Evolutionary conservation across 176 grass and related monocot genomes (phyloP).

Genomic region (Tillandsia fasciculata): DNA sequence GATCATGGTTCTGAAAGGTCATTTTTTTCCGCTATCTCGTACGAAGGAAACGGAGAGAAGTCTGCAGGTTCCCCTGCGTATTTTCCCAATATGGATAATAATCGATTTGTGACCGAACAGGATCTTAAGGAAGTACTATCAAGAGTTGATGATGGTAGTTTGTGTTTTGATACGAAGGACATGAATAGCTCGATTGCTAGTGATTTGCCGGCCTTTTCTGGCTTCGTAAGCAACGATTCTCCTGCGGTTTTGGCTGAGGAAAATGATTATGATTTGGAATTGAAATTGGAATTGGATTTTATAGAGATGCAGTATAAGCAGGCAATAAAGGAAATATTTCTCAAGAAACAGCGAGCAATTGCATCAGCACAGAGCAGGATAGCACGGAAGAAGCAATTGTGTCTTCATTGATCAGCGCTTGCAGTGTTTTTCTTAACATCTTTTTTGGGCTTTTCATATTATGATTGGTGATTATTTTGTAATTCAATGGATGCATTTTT

Average conservation of each 20-base stretch:
- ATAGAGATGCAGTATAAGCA: constrained; percentile 6
- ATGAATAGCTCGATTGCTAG: not conserved
- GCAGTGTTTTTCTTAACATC: not conserved
- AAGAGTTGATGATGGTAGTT: not conserved
- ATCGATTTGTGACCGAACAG: not conserved
- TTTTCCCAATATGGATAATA: not conserved
- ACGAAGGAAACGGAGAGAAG: constrained; percentile 11
- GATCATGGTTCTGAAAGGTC: not conserved
- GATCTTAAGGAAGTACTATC: not conserved
- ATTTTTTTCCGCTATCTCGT: constrained; percentile 4
- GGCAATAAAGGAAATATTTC: constrained; percentile 1
- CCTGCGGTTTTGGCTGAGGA: constrained; percentile 1
- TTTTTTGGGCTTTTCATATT: not conserved
- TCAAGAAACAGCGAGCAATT: not conserved
- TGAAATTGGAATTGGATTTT: not conserved
- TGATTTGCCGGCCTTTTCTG: not conserved
- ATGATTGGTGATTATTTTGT: constrained; percentile 1
- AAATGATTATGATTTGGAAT: constrained; percentile 6
- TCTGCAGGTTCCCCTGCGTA: constrained; percentile 16
- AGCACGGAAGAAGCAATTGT: not conserved
- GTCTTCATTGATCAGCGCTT: not conserved
- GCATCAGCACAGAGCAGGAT: not conserved
- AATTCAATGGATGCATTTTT: not conserved
- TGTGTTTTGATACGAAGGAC: not conserved
- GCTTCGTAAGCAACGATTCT: not conserved